These are phyloP conservation scores for Phytopythium oedochilum DNA, from an alignment of 352 stramenopile genomes.

Conservation along the genomic window DNA sequence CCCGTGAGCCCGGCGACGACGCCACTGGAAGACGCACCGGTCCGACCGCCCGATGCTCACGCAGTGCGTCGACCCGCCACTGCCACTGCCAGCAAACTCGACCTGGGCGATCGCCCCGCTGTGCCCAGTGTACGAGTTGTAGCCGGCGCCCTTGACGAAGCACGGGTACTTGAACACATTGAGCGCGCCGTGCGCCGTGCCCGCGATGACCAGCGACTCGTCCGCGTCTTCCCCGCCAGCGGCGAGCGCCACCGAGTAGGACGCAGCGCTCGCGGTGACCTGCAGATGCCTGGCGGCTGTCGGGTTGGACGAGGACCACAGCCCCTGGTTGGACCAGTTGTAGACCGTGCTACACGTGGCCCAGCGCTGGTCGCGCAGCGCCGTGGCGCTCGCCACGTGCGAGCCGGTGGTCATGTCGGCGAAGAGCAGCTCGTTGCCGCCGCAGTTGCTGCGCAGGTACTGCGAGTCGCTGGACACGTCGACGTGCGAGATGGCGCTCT, in stretches of 20 bases:
- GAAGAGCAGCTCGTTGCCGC: slow-evolving; percentile 85
- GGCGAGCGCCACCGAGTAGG: not conserved
- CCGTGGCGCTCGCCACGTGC: slow-evolving; percentile 70
- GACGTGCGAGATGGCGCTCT: slow-evolving; percentile 77
- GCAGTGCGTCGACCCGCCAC: slow-evolving; percentile 27
- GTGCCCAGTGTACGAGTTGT: slow-evolving; percentile 54
- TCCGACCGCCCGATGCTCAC: slow-evolving; percentile 53
- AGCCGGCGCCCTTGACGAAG: slow-evolving; percentile 50
- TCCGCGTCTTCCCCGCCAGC: not conserved
- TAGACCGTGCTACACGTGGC: slow-evolving; percentile 64
- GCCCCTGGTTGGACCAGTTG: slow-evolving; percentile 76
- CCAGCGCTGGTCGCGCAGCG: slow-evolving; percentile 65
- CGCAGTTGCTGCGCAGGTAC: slow-evolving; percentile 83
- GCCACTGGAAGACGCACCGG: slow-evolving; percentile 69
- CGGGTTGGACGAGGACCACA: slow-evolving; percentile 23
- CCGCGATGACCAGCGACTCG: slow-evolving; percentile 34
- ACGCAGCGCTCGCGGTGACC: slow-evolving; percentile 35
- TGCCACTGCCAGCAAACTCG: slow-evolving; percentile 31
- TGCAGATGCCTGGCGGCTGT: slow-evolving; percentile 7
- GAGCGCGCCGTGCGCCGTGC: slow-evolving; percentile 48
- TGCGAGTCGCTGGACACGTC: slow-evolving; percentile 89
- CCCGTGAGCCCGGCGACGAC: slow-evolving; percentile 28
- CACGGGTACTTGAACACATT: slow-evolving; percentile 57
- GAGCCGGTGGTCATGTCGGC: slow-evolving; percentile 73
- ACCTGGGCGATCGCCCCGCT: slow-evolving; percentile 43